Percentiles rank a stretch among this genome's conserved stretches.
Conservation (phyloP, 2,329 filamentous ascomycete species). For the Aspergillaceae sp. region DNA sequence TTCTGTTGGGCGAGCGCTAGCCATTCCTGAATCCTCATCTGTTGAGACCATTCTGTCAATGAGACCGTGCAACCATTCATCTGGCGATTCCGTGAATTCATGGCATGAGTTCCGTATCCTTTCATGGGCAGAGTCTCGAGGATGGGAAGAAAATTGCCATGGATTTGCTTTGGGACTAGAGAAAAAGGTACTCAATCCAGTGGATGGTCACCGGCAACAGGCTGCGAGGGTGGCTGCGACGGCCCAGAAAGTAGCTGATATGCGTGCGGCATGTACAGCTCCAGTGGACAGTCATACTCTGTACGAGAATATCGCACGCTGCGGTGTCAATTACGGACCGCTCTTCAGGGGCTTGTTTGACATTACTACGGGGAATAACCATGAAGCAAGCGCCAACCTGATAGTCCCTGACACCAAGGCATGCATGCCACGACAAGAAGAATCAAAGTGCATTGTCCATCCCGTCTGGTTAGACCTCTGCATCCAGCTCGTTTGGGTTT, state of each 20-base stretch:
- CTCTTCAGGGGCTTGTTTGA: slow-evolving; percentile 42
- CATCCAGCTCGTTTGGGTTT: no score
- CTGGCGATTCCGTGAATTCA: slow-evolving; percentile 19
- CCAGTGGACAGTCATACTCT: slow-evolving; percentile 13
- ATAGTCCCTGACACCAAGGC: slow-evolving; percentile 29
- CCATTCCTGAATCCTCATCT: slow-evolving; percentile 41
- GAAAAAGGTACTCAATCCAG: neutral
- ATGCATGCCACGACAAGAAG: slow-evolving; percentile 40
- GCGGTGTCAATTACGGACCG: slow-evolving; percentile 45
- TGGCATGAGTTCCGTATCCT: slow-evolving; percentile 22
- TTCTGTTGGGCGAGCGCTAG: slow-evolving; percentile 39
- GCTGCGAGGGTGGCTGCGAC: neutral
- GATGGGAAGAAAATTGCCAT: slow-evolving; percentile 20
- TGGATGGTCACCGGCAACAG: neutral
- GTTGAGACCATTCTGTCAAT: slow-evolving; percentile 45
- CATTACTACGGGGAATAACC: neutral
- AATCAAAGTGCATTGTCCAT: slow-evolving; percentile 39
- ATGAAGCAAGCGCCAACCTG: neutral
- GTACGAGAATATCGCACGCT: slow-evolving; percentile 40
- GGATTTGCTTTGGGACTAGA: slow-evolving; percentile 8
- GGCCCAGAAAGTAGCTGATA: neutral
- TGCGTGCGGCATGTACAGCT: neutral
- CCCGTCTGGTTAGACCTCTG: slow-evolving; percentile 39
- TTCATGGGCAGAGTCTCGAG: slow-evolving; percentile 17
- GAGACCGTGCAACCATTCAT: slow-evolving; percentile 24